Conservation (phyloP, 768 basidiomycete genomes). For the Atractiella rhizophila region DNA sequence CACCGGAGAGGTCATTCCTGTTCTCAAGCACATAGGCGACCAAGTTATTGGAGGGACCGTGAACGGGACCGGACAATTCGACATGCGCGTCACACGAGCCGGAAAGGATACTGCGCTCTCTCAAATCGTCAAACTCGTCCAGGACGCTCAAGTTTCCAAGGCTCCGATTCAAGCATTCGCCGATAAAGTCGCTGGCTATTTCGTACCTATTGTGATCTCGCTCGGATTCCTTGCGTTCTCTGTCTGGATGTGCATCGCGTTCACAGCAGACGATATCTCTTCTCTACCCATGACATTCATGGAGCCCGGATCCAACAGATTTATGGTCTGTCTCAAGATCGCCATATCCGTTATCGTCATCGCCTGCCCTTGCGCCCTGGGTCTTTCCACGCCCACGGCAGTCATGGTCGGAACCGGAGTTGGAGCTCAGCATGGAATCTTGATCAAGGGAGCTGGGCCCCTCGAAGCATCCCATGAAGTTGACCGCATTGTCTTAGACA, state of each 20-base stretch:
- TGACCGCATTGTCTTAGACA: slow-evolving; percentile 66
- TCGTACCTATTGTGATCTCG: slow-evolving; percentile 71
- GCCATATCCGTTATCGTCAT: slow-evolving; percentile 96
- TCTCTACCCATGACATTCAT: slow-evolving; percentile 62
- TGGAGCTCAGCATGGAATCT: slow-evolving; percentile 83
- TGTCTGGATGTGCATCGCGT: slow-evolving; percentile 52
- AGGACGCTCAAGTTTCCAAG: slow-evolving; percentile 92
- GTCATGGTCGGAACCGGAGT: slow-evolving; percentile 99
- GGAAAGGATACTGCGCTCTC: slow-evolving; percentile 88
- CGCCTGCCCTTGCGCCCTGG: slow-evolving; percentile 91
- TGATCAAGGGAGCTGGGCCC: slow-evolving; percentile 91
- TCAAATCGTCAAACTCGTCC: slow-evolving; percentile 88
- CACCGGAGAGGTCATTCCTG: slow-evolving; percentile 78
- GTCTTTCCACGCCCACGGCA: slow-evolving; percentile 84
- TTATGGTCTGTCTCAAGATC: slow-evolving; percentile 77
- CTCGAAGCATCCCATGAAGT: slow-evolving; percentile 70
- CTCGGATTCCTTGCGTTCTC: slow-evolving; percentile 59
- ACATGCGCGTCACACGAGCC: slow-evolving; percentile 82
- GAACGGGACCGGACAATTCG: slow-evolving; percentile 88
- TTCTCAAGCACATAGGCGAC: slow-evolving; percentile 59
- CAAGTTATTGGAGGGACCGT: slow-evolving; percentile 85
- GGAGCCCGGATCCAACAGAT: slow-evolving; percentile 47
- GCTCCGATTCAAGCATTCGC: slow-evolving; percentile 96
- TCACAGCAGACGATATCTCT: slow-evolving; percentile 25
- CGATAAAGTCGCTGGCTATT: slow-evolving; percentile 77